These are phyloP conservation scores for Kuraishia borneana DNA, from an alignment of 805 yeast genomes.

Conservation along the genomic window DNA sequence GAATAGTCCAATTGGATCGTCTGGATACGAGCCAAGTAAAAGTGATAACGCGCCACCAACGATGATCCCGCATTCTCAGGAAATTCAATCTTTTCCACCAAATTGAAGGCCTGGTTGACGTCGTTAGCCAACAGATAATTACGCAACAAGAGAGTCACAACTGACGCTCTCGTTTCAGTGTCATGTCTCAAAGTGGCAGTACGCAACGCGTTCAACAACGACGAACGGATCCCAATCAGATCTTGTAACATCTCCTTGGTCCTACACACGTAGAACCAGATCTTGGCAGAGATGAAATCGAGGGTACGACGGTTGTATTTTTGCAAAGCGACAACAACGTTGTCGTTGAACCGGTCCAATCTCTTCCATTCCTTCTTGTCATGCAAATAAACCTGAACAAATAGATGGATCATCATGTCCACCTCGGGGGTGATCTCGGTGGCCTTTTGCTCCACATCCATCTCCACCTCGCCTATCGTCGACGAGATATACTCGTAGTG, in stretches of 20 bases:
- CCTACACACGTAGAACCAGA: conserved; percentile 86
- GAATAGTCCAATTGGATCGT: conserved; percentile 91
- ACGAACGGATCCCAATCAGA: conserved; percentile 51
- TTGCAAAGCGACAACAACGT: conserved; percentile 41
- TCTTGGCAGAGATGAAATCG: conserved; percentile 79
- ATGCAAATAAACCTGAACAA: conserved; percentile 66
- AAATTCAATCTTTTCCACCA: conserved; percentile 81
- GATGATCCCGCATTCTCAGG: conserved; percentile 81
- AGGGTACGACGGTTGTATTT: conserved; percentile 70
- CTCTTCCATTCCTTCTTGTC: conserved; percentile 42
- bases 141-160: conserved; percentile 78
- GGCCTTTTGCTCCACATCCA: conserved; percentile 14
- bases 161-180: conserved; percentile 78
- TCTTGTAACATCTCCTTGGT: conserved; percentile 55
- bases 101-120: conserved; percentile 76
- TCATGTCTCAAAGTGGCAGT: conserved; percentile 90
- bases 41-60: conserved; percentile 83
- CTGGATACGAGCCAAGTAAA: conserved; percentile 80
- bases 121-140: conserved; percentile 70
- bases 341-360: conserved; percentile 41
- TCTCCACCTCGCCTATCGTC: conserved; percentile 18
- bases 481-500: conserved; percentile 29
- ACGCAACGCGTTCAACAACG: conserved; percentile 64
- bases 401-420: conserved; percentile 66
- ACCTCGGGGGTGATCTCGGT: conserved; percentile 59